Evolutionary conservation across 352 stramenopile species (phyloP).

Genomic region (Phytophthora tubulina): DNA sequence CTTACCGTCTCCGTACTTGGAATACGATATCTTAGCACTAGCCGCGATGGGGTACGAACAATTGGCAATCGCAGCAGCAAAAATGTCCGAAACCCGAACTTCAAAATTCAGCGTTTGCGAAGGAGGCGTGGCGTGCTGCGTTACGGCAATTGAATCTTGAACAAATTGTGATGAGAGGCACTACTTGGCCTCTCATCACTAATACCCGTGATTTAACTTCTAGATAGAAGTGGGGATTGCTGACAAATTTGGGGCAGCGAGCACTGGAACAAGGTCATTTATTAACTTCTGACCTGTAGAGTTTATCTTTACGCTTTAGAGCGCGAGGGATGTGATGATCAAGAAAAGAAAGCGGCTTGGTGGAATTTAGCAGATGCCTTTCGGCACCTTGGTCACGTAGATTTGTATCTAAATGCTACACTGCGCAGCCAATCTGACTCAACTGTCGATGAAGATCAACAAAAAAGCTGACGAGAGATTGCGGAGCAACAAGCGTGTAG

Average conservation of each 20-base stretch:
- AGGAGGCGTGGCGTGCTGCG: conserved; percentile 70
- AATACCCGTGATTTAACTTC: conserved; percentile 5
- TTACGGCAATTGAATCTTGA: conserved; percentile 64
- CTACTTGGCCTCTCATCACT: no score
- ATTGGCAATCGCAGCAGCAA: conserved; percentile 2
- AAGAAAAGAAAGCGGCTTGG: conserved; percentile 48
- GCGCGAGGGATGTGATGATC: conserved; percentile 9
- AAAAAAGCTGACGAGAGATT: conserved; percentile 16
- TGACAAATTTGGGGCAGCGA: conserved; percentile 61
- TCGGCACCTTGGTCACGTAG: conserved; percentile 63
- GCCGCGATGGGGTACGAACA: conserved; percentile 67
- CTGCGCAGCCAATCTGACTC: conserved; percentile 29
- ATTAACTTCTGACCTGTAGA: conserved; percentile 65
- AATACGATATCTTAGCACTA: conserved; percentile 67
- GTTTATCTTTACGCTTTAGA: conserved; percentile 62
- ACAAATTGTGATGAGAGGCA: conserved; percentile 11
- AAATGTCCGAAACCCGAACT: conserved; percentile 1
- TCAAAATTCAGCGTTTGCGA: conserved; percentile 23
- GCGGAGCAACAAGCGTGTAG: conserved; percentile 25
- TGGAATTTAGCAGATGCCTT: conserved; percentile 70
- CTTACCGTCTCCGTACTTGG: conserved; percentile 57
- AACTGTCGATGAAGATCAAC: conserved; percentile 1
- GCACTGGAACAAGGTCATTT: conserved; percentile 47
- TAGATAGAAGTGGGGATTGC: conserved; percentile 57
- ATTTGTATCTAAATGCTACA: conserved; percentile 59